Conservation (phyloP, 768 basidiomycete species). For the Brasilioporus rufonigricans region DNA sequence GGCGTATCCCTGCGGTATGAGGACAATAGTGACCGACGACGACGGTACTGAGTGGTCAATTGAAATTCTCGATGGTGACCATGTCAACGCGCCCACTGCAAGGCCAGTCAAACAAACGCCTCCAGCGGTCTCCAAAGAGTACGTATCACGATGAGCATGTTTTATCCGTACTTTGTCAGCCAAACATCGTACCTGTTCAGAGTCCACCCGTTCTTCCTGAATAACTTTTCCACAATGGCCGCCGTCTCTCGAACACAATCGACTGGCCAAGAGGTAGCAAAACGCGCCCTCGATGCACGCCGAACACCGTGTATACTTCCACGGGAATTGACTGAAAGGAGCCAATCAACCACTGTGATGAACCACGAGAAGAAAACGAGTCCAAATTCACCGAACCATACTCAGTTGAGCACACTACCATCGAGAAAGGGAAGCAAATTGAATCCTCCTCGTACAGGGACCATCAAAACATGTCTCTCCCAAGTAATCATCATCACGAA, state of each 20-base stretch:
- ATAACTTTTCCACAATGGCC: conserved; percentile 13
- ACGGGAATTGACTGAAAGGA: not conserved
- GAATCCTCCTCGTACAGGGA: conserved; percentile 5
- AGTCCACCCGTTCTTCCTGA: conserved; percentile 16
- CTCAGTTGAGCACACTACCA: conserved; percentile 13
- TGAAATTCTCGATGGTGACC: conserved; percentile 31
- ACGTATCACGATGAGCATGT: conserved; percentile 11
- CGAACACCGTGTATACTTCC: not conserved
- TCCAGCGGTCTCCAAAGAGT: conserved; percentile 11
- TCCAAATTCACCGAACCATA: not conserved
- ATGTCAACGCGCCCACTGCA: conserved; percentile 6
- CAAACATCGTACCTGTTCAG: conserved; percentile 10
- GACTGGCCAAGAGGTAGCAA: not conserved
- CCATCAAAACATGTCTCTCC: not conserved
- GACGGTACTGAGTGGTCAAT: conserved; percentile 30
- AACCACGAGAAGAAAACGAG: not conserved
- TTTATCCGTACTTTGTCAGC: conserved; percentile 12
- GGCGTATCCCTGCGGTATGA: conserved; percentile 16
- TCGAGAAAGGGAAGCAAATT: not conserved
- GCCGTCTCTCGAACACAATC: not conserved
- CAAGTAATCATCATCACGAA: not conserved
- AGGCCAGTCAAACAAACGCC: conserved; percentile 21
- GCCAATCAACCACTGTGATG: not conserved
- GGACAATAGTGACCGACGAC: conserved; percentile 11
- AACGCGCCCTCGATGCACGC: not conserved